Evolutionary conservation across 2,329 filamentous ascomycete genomes (phyloP).

Genomic region (Amphichorda felina): DNA sequence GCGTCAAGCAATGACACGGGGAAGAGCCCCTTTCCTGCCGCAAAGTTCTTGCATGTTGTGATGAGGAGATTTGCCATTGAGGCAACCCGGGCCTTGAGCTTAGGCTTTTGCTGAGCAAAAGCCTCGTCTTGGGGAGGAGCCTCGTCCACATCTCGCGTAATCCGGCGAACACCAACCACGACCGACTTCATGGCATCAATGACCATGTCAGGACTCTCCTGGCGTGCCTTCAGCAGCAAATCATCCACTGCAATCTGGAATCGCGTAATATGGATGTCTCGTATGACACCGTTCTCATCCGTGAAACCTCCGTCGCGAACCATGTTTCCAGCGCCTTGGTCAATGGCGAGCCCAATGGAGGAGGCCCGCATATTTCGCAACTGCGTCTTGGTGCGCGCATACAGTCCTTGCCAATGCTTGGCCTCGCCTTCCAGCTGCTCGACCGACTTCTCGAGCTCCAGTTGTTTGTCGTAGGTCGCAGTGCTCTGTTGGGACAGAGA

Average conservation of each 20-base stretch:
- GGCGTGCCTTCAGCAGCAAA: constrained; percentile 64
- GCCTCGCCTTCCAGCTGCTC: constrained; percentile 71
- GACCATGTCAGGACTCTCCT: constrained; percentile 60
- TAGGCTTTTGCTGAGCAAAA: constrained; percentile 45
- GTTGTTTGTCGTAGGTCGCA: constrained; percentile 69
- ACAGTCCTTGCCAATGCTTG: constrained; percentile 81
- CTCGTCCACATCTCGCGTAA: constrained; percentile 69
- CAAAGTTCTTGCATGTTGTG: constrained; percentile 87
- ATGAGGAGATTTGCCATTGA: constrained; percentile 92
- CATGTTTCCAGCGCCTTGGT: constrained; percentile 58
- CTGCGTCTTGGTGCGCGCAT: constrained; percentile 80
- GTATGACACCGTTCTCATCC: constrained; percentile 65
- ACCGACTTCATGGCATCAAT: constrained; percentile 82
- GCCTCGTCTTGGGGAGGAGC: constrained; percentile 42
- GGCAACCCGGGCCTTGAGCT: constrained; percentile 74
- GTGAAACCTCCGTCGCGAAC: constrained; percentile 56
- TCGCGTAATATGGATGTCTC: constrained; percentile 85
- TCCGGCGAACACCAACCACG: constrained; percentile 68
- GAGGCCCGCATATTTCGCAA: constrained; percentile 70
- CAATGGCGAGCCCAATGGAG: constrained; percentile 59
- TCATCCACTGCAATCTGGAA: constrained; percentile 95
- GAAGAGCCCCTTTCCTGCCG: constrained; percentile 68
- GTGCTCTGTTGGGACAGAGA: constrained; percentile 70
- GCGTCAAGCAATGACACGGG: constrained; percentile 92
- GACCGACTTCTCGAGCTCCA: constrained; percentile 64